Percentiles rank a stretch among this genome's conserved stretches.
Evolutionary conservation across 2,329 filamentous ascomycete genomes (phyloP).

Genomic region (Zasmidium cellare): DNA sequence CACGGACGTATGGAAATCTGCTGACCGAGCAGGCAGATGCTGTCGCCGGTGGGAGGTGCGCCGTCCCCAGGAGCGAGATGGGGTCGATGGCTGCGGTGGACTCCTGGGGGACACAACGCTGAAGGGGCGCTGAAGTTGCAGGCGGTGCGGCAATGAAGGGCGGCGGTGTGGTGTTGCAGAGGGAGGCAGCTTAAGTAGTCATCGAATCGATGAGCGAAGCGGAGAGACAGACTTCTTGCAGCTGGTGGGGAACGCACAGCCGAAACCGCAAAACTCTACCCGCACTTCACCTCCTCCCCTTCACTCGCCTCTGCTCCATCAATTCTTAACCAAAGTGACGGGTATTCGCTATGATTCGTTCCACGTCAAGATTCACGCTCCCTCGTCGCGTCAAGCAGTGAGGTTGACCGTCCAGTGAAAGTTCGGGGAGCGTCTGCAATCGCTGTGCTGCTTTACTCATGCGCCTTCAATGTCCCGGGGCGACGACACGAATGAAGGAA

Average conservation of each 20-base stretch:
- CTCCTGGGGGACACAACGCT: constrained; percentile 27
- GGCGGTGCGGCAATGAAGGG: constrained; percentile 2
- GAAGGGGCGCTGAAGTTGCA: constrained; percentile 3
- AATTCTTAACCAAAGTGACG: too few species aligned
- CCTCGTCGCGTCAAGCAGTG: too few species aligned
- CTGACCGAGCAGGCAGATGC: constrained; percentile 1
- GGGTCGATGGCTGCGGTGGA: constrained; percentile 2
- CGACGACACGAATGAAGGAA: too few species aligned
- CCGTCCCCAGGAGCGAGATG: constrained; percentile 24
- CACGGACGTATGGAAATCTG: neutral
- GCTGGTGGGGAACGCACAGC: too few species aligned
- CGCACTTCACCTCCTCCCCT: neutral
- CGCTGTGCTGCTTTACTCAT: too few species aligned
- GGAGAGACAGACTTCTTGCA: neutral
- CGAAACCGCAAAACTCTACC: too few species aligned
- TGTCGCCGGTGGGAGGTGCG: neutral
- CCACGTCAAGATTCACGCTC: too few species aligned
- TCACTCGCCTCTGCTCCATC: neutral
- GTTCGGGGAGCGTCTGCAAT: too few species aligned
- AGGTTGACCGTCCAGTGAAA: too few species aligned
- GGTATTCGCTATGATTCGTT: too few species aligned
- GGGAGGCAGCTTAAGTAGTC: too few species aligned
- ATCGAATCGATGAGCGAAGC: neutral
- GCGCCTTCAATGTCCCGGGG: too few species aligned
- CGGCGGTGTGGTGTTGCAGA: neutral